Conservation (phyloP, 441 rosid genomes). For the Euphorbia schlechtendalii region DNA sequence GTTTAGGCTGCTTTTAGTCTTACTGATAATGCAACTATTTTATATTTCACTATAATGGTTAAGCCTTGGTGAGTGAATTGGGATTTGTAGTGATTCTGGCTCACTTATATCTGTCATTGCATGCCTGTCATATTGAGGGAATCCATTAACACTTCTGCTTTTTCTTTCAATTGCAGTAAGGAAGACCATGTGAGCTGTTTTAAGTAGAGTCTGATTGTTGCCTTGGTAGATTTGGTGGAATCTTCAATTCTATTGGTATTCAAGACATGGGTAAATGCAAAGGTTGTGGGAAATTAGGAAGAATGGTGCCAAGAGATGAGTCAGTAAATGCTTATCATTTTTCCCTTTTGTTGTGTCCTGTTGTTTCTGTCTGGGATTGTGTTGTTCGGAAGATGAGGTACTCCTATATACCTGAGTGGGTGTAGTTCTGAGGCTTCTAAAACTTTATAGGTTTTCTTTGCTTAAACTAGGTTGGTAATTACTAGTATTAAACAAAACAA, state of each 20-base stretch:
- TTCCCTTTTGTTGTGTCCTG: conserved; percentile 68
- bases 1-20: background rate
- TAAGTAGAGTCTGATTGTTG: conserved; percentile 18
- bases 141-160: conserved; percentile 14
- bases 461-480: conserved; percentile 33
- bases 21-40: background rate
- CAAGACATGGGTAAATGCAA: conserved; percentile 70
- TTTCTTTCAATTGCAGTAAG: conserved; percentile 22
- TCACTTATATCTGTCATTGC: background rate
- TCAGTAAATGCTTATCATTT: conserved; percentile 51
- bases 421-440: conserved; percentile 45
- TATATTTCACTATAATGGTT: background rate
- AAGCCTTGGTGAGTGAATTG: background rate
- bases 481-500: conserved; percentile 24
- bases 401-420: conserved; percentile 97
- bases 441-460: conserved; percentile 22
- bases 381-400: conserved; percentile 90
- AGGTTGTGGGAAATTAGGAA: conserved; percentile 70
- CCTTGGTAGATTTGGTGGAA: conserved; percentile 18
- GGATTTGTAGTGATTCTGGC: background rate
- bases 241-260: conserved; percentile 27
- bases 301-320: conserved; percentile 48
- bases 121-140: conserved; percentile 13
- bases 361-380: conserved; percentile 96
- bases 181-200: conserved; percentile 54